These are phyloP conservation scores for Fusarium cicatricum DNA, from an alignment of 2,329 filamentous ascomycete genomes.

Conservation along the genomic window DNA sequence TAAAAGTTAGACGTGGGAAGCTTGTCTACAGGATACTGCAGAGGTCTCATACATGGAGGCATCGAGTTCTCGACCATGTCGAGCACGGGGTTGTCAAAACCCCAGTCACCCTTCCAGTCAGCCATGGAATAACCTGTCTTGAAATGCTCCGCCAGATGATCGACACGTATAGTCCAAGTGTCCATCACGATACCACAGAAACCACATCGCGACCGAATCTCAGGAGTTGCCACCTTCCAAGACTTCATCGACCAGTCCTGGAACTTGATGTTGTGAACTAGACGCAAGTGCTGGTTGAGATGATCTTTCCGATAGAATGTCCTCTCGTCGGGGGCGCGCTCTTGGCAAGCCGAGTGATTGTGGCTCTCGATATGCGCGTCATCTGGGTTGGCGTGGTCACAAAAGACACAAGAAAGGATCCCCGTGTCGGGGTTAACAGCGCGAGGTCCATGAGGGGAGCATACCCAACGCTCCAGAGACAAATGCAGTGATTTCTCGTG, in stretches of 20 bases:
- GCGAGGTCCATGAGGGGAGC: slow-evolving; percentile 63
- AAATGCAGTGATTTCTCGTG: slow-evolving; percentile 74
- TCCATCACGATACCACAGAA: slow-evolving; percentile 71
- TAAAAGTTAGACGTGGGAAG: slow-evolving; percentile 52
- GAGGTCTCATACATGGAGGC: slow-evolving; percentile 65
- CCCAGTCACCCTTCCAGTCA: slow-evolving; percentile 76
- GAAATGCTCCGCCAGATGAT: slow-evolving; percentile 74
- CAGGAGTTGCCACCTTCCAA: slow-evolving; percentile 67
- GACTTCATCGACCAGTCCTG: slow-evolving; percentile 69
- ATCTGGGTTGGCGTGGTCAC: slow-evolving; percentile 62
- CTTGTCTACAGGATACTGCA: slow-evolving; percentile 49
- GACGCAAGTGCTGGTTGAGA: slow-evolving; percentile 69
- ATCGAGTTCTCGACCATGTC: slow-evolving; percentile 73
- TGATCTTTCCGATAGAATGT: slow-evolving; percentile 75
- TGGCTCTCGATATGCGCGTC: slow-evolving; percentile 65
- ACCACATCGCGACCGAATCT: slow-evolving; percentile 70
- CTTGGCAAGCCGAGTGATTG: slow-evolving; percentile 71
- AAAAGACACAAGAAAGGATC: slow-evolving; percentile 65
- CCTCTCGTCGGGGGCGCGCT: slow-evolving; percentile 67
- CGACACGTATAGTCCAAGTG: slow-evolving; percentile 67
- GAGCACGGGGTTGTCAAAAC: slow-evolving; percentile 68
- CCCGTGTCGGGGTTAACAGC: slow-evolving; percentile 68
- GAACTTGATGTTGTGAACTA: slow-evolving; percentile 70
- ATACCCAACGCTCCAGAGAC: slow-evolving; percentile 73
- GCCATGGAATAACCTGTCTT: slow-evolving; percentile 72